These are phyloP conservation scores for Coccomyxa sp. DNA, from an alignment of 139 green algal genomes.

Conservation along the genomic window DNA sequence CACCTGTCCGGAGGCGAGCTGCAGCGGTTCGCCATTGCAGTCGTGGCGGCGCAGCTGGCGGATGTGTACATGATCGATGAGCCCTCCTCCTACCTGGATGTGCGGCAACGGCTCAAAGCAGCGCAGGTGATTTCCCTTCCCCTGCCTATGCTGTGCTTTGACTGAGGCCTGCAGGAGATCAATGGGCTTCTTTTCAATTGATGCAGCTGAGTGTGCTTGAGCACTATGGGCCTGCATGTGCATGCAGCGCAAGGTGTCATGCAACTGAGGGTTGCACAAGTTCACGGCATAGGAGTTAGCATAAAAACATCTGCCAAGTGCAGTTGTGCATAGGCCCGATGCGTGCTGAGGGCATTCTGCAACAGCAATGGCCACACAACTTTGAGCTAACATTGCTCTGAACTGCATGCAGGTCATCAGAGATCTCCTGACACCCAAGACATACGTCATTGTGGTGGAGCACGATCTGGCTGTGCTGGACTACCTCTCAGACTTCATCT, in stretches of 20 bases:
- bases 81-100: conserved; percentile 96
- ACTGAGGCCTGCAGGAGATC: no score
- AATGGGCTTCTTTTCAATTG: no score
- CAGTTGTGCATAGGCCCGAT: no score
- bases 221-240: no score
- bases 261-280: no score
- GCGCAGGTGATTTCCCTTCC: conserved; percentile 70
- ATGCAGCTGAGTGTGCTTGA: no score
- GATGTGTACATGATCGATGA: conserved; percentile 99
- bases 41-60: conserved; percentile 83
- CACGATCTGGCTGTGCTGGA: conserved; percentile 94
- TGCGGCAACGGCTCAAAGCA: conserved; percentile 93
- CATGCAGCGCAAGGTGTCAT: no score
- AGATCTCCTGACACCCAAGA: conserved; percentile 65
- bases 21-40: conserved; percentile 97
- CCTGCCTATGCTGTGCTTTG: no score
- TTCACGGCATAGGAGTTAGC: no score
- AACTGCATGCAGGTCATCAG: conserved; percentile 70
- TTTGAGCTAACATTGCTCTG: no score
- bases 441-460: conserved; percentile 97
- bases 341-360: no score
- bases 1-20: conserved; percentile 93
- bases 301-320: neutral
- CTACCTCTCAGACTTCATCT: conserved; percentile 99
- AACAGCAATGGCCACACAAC: no score